Evolutionary conservation across 1,284 basidiomycete species (phyloP).

Genomic region (Austroboletus novae-zelandiae): DNA sequence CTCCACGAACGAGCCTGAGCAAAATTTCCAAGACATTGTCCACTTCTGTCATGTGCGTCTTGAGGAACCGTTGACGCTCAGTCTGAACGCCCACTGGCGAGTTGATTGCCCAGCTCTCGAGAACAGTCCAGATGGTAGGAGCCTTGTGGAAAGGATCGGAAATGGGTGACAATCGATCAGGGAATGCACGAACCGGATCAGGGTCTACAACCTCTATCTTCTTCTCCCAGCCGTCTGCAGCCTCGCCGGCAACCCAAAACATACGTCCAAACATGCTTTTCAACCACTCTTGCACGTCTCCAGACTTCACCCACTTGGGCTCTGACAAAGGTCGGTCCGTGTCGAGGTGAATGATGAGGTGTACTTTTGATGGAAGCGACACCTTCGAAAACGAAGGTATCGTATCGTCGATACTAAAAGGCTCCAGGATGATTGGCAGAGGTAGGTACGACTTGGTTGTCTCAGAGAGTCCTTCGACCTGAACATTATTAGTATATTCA

Average conservation of each 20-base stretch:
- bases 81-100: constrained; percentile 72
- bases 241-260: constrained; percentile 74
- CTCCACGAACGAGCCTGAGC: constrained; percentile 83
- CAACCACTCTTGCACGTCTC: constrained; percentile 91
- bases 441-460: constrained; percentile 66
- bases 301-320: constrained; percentile 93
- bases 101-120: constrained; percentile 84
- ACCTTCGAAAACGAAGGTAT: constrained; percentile 66
- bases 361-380: constrained; percentile 49
- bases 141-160: constrained; percentile 48
- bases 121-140: constrained; percentile 85
- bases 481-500: constrained; percentile 13
- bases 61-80: constrained; percentile 84
- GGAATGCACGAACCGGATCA: constrained; percentile 73
- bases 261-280: constrained; percentile 82
- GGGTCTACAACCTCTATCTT: constrained; percentile 92
- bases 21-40: constrained; percentile 91
- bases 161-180: constrained; percentile 11
- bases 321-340: constrained; percentile 86
- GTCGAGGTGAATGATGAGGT: constrained; percentile 73
- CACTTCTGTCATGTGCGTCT: constrained; percentile 79
- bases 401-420: constrained; percentile 50
- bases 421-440: constrained; percentile 47
- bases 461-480: constrained; percentile 79
- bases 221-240: constrained; percentile 84